phyloP scores from a whole-genome alignment of 176 grass and related monocot genomes.

The Poa annua region DNA sequence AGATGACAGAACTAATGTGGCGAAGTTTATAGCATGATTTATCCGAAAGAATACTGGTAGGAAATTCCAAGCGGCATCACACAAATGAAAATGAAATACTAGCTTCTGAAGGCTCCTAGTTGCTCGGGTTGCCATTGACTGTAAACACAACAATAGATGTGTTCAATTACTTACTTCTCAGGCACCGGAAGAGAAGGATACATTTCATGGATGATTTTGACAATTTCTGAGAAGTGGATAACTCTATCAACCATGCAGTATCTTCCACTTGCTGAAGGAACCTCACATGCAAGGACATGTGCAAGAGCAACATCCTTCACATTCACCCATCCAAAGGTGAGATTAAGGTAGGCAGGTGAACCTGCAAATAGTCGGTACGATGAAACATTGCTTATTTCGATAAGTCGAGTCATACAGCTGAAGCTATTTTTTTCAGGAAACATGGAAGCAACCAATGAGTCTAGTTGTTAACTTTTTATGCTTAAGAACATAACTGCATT shows the following conservation, averaged over 20 bases:
- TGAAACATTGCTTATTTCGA: constrained; percentile 1
- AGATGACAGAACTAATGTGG: background rate
- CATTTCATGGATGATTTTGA: constrained; percentile 49
- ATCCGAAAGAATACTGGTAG: background rate
- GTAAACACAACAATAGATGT: background rate
- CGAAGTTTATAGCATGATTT: background rate
- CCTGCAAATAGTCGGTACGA: constrained; percentile 32
- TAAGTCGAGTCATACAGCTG: background rate
- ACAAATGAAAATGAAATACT: background rate
- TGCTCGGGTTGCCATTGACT: background rate
- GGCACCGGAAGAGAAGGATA: constrained; percentile 47
- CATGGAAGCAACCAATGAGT: background rate
- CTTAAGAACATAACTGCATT: background rate
- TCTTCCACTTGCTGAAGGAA: constrained; percentile 52
- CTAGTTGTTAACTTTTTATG: background rate
- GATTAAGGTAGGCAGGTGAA: constrained; percentile 45
- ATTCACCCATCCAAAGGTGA: constrained; percentile 45
- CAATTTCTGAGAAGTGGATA: constrained; percentile 38
- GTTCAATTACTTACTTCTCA: constrained; percentile 49
- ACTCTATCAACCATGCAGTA: constrained; percentile 46
- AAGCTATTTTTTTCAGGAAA: too few relatives aligned
- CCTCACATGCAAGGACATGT: constrained; percentile 51
- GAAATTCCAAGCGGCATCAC: background rate
- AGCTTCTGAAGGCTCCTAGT: background rate
- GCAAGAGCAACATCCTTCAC: constrained; percentile 54